A percentile compares a stretch with the other conserved stretches of the same genome.
These are phyloP conservation scores for Thuidium tamariscinum DNA, from an alignment of 225 moss, liverwort and hornwort species.

Conservation along the genomic window DNA sequence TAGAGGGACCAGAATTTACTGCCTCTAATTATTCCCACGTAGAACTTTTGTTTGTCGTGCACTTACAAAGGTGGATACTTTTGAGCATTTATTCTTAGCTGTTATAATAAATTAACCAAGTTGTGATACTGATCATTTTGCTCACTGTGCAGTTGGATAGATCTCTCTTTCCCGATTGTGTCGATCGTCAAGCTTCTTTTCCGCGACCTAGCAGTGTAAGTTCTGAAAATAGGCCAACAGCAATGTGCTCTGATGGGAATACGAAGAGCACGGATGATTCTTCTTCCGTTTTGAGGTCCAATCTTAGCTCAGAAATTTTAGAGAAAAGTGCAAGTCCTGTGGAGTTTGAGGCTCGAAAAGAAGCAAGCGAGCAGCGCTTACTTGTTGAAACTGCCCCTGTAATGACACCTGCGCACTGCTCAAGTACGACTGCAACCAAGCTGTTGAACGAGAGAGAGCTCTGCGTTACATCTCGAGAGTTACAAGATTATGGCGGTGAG, in stretches of 20 bases:
- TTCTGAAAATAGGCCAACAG: constrained; percentile 8
- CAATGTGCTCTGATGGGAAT: constrained; percentile 31
- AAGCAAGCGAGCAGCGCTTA: not conserved
- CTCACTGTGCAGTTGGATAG: constrained; percentile 11
- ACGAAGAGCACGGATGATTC: constrained; percentile 24
- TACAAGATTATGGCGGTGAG: constrained; percentile 2
- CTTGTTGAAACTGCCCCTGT: not conserved
- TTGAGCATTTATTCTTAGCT: not conserved
- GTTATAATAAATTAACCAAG: not conserved
- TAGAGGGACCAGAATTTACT: not conserved
- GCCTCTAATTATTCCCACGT: not conserved
- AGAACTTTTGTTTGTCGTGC: not conserved
- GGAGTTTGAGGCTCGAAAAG: not conserved
- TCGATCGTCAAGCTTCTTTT: not conserved
- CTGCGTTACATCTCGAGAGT: constrained; percentile 35
- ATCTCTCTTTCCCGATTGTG: constrained; percentile 4
- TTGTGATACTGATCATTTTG: not conserved
- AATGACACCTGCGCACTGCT: constrained; percentile 1
- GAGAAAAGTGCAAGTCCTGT: constrained; percentile 6
- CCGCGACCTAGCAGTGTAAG: constrained; percentile 3
- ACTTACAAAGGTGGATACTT: not conserved
- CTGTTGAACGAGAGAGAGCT: constrained; percentile 6
- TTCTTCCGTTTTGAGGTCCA: constrained; percentile 9
- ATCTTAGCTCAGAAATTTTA: constrained; percentile 7
- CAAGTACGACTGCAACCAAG: constrained; percentile 4